A percentile compares a stretch with the other conserved stretches of the same genome.
Evolutionary conservation across 805 yeast species (phyloP).

Genomic region (Lachancea fermentati): DNA sequence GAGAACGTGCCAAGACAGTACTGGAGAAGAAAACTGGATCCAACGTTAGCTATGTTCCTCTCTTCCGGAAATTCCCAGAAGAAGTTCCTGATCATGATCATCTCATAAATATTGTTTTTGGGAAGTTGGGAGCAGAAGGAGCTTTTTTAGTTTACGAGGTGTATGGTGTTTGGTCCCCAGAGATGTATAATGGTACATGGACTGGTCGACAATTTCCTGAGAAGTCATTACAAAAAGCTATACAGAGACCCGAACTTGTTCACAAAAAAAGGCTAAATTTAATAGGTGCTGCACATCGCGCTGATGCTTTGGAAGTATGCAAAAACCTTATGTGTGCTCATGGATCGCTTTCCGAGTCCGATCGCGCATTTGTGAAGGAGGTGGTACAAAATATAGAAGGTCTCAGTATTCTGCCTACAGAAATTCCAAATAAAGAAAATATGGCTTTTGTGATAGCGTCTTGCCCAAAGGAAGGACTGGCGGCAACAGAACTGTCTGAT

Average conservation of each 20-base stretch:
- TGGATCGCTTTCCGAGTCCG: conserved; percentile 3
- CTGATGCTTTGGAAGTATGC: conserved; percentile 3
- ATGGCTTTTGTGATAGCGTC: conserved; percentile 1
- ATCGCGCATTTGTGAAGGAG: conserved; percentile 3
- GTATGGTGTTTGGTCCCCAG: conserved; percentile 6
- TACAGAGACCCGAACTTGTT: conserved; percentile 3
- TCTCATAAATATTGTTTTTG: not conserved
- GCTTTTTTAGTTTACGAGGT: conserved; percentile 1
- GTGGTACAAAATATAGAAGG: conserved; percentile 2
- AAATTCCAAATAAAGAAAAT: conserved; percentile 7
- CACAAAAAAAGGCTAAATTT: not conserved
- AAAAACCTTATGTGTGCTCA: conserved; percentile 2
- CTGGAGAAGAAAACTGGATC: conserved; percentile 3
- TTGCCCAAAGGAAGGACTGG: not conserved
- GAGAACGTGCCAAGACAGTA: conserved; percentile 1
- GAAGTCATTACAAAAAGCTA: conserved; percentile 1
- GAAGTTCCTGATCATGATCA: conserved; percentile 2
- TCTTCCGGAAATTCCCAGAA: conserved; percentile 7
- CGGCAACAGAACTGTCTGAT: conserved; percentile 1
- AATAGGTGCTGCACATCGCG: conserved; percentile 2
- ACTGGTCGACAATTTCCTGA: conserved; percentile 4
- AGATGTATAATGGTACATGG: conserved; percentile 5
- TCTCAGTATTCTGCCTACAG: not conserved
- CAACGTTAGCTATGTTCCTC: conserved; percentile 3
- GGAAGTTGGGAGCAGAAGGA: not conserved